A percentile compares a stretch with the other conserved stretches of the same genome.
Conservation (phyloP, 1,139 yeast genomes). For the Yamadazyma atmosphaerica region DNA sequence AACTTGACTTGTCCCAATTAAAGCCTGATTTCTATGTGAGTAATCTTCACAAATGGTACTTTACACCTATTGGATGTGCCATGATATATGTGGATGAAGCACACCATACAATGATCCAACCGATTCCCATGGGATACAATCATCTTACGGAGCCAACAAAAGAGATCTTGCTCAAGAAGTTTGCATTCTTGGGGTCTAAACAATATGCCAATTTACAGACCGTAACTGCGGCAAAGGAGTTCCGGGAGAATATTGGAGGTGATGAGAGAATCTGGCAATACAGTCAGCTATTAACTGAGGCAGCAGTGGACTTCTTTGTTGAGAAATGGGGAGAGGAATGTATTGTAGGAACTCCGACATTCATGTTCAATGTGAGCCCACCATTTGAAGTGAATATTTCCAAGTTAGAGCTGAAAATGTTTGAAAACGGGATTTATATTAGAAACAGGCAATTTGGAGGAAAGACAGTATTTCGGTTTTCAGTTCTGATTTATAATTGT, state of each 20-base stretch:
- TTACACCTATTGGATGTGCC: slow-evolving; percentile 57
- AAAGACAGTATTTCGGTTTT: not conserved
- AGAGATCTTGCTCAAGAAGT: slow-evolving; percentile 34
- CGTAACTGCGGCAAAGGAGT: slow-evolving; percentile 42
- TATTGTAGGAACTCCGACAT: not conserved
- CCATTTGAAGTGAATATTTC: not conserved
- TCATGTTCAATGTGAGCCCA: not conserved
- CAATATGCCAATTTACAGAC: slow-evolving; percentile 23
- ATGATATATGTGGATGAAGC: slow-evolving; percentile 54
- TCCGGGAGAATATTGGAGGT: slow-evolving; percentile 54
- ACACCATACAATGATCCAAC: slow-evolving; percentile 52
- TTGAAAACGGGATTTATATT: not conserved
- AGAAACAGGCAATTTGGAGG: not conserved
- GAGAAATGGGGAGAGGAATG: not conserved
- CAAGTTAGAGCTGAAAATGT: not conserved
- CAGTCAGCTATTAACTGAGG: slow-evolving; percentile 31
- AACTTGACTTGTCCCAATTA: slow-evolving; percentile 37
- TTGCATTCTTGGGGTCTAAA: slow-evolving; percentile 36
- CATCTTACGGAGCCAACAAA: slow-evolving; percentile 19
- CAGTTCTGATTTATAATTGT: slow-evolving; percentile 1
- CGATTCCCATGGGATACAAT: slow-evolving; percentile 54
- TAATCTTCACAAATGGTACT: slow-evolving; percentile 70
- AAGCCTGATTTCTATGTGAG: slow-evolving; percentile 62
- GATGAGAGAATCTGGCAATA: slow-evolving; percentile 50
- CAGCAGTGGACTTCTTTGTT: slow-evolving; percentile 15